Evolutionary conservation across 768 basidiomycete species (phyloP), one percentile per base, ranked within the genome.

Genomic region (Royoungia palumana): DNA sequence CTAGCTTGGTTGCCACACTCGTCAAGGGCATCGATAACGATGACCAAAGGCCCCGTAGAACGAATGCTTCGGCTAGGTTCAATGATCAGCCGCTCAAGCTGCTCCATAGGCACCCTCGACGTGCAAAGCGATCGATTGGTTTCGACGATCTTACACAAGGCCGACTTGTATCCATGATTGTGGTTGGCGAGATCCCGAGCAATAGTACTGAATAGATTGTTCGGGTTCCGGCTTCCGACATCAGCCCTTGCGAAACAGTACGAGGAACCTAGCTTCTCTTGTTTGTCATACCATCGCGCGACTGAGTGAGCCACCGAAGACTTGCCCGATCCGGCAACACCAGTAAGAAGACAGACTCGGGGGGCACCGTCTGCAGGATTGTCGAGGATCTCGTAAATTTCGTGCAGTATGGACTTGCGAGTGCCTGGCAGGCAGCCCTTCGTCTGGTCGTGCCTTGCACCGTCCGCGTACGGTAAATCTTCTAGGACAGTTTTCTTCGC

Each of bases 11-110:
- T n/a, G 84, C 52, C 55, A 24, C 58, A 56, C 24, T 56, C 53
- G 37, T 64, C 61, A 13, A 68, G 48, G 6, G 48, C 65, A 36
- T 70, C 69, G 14, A 69, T 58, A 35, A 70, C 55, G 19, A 68
- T 47, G 12, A 68, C 32, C 4, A 67, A 41, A 10, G 67, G 65
- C 2, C 62, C 59, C 27, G 57, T 20, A 17, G 49, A 35, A 7
- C 50, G 50, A n/a, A 14, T 22, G 12, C 41, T 17, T 20, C 27
- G 9, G 8, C 53, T 49, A 7, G 66, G 60, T 19, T 28, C 35
- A n/a, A 67, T 25, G 37, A 68, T 58, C 12, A 64, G 41, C 8
- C 52, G 40, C n/a, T 49, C 44, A 9, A 67, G 49, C 32, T 66
- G 61, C 9, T 38, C 49, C 5, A 30, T 22, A 6, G 48, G 43